Conservation (phyloP, 116 monocot species). For the Phalaenopsis hybrid region DNA sequence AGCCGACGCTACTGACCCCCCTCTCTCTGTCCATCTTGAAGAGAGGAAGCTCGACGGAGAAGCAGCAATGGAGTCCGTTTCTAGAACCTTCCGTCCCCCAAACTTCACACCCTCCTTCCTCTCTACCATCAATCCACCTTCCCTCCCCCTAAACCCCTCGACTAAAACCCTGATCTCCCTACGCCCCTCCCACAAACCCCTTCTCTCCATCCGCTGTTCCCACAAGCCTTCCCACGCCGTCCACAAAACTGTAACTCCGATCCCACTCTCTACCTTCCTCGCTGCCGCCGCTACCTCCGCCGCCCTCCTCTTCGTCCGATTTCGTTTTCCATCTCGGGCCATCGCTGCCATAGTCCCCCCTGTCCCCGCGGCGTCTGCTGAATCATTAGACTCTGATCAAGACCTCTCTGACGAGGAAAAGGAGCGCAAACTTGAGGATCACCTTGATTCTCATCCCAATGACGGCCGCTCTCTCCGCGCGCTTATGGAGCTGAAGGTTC, state of each 20-base stretch:
- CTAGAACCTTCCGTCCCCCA: not conserved
- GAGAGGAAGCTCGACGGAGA: not conserved
- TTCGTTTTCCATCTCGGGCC: conserved; percentile 10
- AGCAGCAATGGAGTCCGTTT: conserved; percentile 7
- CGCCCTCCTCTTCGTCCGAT: conserved; percentile 19
- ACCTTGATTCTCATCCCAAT: conserved; percentile 29
- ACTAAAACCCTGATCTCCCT: not conserved
- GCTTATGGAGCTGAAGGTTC: conserved; percentile 39
- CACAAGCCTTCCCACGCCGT: conserved; percentile 7
- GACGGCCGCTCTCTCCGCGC: conserved; percentile 33
- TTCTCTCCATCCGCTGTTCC: conserved; percentile 16
- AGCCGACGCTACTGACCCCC: not conserved
- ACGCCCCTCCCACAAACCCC: not conserved
- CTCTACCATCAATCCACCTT: not conserved
- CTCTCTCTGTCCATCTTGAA: not conserved
- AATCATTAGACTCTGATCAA: not conserved
- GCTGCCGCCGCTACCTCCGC: conserved; percentile 29
- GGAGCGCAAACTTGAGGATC: conserved; percentile 30
- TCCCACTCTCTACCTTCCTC: conserved; percentile 20
- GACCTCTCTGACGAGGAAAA: conserved; percentile 26
- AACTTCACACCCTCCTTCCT: not conserved
- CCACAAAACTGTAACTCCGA: conserved; percentile 3
- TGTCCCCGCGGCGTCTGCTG: not conserved
- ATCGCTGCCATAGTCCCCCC: conserved; percentile 10
- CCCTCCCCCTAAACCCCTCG: not conserved